Evolutionary conservation across 305 asterid genomes (phyloP).

Genomic region (Withania somnifera): DNA sequence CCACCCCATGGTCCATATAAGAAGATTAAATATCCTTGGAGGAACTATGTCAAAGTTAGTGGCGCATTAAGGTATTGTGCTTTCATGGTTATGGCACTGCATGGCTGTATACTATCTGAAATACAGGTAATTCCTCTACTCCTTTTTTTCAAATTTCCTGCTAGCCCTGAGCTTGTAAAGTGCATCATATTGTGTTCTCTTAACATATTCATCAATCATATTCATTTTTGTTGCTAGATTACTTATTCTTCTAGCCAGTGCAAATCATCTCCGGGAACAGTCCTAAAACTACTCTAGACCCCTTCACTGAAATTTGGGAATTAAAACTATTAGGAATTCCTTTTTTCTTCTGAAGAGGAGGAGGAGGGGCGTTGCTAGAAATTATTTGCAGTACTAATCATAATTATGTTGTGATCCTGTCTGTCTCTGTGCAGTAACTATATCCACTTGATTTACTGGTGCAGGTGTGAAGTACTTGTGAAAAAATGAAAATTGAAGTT

Average conservation of each 20-base stretch:
- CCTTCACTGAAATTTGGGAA: not conserved
- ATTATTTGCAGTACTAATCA: not conserved
- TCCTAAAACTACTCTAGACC: not conserved
- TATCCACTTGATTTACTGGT: not conserved
- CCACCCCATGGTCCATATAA: slow-evolving; percentile 74
- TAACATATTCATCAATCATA: not conserved
- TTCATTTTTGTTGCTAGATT: not conserved
- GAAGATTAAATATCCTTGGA: slow-evolving; percentile 49
- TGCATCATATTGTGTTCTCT: not conserved
- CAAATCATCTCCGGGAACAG: not conserved
- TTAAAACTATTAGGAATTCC: not conserved
- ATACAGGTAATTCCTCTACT: slow-evolving; percentile 38
- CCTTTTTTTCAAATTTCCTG: not conserved
- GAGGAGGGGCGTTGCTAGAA: not conserved
- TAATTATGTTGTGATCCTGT: not conserved
- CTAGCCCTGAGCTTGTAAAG: not conserved
- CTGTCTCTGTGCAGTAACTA: not conserved
- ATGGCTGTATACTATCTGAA: slow-evolving; percentile 74
- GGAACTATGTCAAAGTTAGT: slow-evolving; percentile 47
- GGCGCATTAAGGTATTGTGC: slow-evolving; percentile 67
- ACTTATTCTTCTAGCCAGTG: not conserved
- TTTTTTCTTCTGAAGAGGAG: not conserved
- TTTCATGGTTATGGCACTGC: slow-evolving; percentile 74
- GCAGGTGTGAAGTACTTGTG: not conserved
- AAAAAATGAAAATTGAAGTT: no score